These are phyloP conservation scores for Stereum hirsutum DNA, from an alignment of 1,284 basidiomycete genomes.

Conservation along the genomic window DNA sequence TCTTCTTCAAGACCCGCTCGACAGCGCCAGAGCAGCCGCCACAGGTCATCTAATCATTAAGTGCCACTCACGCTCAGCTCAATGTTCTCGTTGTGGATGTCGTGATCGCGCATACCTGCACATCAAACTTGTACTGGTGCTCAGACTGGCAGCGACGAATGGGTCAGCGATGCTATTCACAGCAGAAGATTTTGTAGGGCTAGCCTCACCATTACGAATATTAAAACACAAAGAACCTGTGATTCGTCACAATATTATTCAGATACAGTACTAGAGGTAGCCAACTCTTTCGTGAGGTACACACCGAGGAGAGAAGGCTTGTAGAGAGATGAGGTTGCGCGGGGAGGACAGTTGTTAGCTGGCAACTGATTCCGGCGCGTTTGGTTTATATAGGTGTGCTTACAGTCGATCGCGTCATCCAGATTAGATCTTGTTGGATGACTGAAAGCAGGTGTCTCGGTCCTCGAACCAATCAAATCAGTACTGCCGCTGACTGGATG, in stretches of 20 bases:
- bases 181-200: too few relatives aligned
- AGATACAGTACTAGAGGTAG: too few relatives aligned
- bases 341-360: not conserved
- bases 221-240: not conserved
- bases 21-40: constrained; percentile 77
- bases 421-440: too few relatives aligned
- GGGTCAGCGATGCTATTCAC: too few relatives aligned
- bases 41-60: constrained; percentile 87
- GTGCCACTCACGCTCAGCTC: not conserved
- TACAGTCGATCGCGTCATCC: constrained; percentile 1
- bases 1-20: constrained; percentile 60
- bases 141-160: constrained; percentile 13
- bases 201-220: not conserved
- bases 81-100: constrained; percentile 2
- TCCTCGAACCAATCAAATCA: too few relatives aligned
- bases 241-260: not conserved
- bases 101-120: constrained; percentile 21
- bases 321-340: not conserved
- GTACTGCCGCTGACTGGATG: too few relatives aligned
- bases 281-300: not conserved
- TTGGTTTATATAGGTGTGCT: not conserved
- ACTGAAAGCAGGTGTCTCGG: too few relatives aligned
- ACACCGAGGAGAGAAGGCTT: not conserved
- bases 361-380: not conserved
- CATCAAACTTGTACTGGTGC: constrained; percentile 30